Conservation (phyloP, 73 alveolate species). For the Tetrahymena malaccensis region DNA sequence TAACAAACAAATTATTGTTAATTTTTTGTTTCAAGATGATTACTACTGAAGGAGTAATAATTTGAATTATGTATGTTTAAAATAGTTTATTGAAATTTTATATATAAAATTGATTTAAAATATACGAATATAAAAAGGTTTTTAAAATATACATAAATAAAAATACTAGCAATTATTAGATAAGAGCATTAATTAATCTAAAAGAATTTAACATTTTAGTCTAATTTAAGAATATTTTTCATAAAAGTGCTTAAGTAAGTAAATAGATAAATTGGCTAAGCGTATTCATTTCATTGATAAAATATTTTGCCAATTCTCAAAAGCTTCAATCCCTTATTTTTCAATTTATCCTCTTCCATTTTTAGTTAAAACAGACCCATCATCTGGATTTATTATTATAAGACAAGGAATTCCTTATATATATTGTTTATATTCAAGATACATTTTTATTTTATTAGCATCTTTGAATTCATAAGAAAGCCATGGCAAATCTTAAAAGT, state of each 20-base stretch:
- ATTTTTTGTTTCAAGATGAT: no score
- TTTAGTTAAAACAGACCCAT: not conserved
- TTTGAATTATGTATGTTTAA: no score
- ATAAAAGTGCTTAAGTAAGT: not conserved
- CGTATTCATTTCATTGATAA: not conserved
- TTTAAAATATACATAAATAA: no score
- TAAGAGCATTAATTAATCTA: no score
- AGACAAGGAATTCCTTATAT: conserved; percentile 9
- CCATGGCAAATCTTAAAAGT: conserved; percentile 35
- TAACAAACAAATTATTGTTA: no score
- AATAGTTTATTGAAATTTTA: no score
- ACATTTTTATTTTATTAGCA: conserved; percentile 9
- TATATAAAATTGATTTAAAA: no score
- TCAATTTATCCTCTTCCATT: not conserved
- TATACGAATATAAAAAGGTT: no score
- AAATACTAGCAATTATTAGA: no score
- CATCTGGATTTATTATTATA: not conserved
- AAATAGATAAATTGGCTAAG: no score
- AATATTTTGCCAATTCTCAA: not conserved
- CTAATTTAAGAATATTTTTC: not conserved
- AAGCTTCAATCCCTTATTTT: not conserved
- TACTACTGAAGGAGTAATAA: no score
- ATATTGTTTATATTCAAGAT: conserved; percentile 31
- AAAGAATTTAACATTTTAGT: no score
- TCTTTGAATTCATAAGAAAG: conserved; percentile 34